Percentiles rank a stretch among this genome's conserved stretches.
phyloP scores from a whole-genome alignment of 495 filamentous ascomycete species.

The Podospora appendiculata region DNA sequence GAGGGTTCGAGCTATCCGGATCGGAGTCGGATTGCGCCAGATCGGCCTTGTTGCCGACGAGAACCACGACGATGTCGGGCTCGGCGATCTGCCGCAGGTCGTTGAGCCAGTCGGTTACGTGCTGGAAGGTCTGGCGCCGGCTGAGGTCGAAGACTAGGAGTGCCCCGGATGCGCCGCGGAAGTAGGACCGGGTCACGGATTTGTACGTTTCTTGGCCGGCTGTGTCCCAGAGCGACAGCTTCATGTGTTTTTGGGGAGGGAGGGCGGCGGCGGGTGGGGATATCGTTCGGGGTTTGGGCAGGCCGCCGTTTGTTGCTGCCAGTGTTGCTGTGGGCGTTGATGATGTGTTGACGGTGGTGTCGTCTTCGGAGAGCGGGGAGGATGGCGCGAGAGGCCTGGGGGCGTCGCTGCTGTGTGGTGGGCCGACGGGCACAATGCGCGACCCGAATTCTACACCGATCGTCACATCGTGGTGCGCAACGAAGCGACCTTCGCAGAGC shows the following conservation, averaged over 20 bases:
- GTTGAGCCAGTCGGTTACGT: slow-evolving; percentile 83
- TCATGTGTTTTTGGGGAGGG: slow-evolving; percentile 63
- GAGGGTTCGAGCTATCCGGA: slow-evolving; percentile 28
- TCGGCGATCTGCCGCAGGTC: slow-evolving; percentile 91
- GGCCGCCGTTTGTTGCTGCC: slow-evolving; percentile 11
- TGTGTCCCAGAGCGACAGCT: slow-evolving; percentile 80
- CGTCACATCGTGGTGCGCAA: slow-evolving; percentile 87
- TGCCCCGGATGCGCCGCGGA: slow-evolving; percentile 85
- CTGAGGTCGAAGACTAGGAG: slow-evolving; percentile 94
- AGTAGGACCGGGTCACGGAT: slow-evolving; percentile 90
- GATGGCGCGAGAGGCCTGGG: slow-evolving; percentile 15
- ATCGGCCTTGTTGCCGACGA: slow-evolving; percentile 94
- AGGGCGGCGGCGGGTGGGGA: slow-evolving; percentile 5
- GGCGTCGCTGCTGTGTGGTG: slow-evolving; percentile 47
- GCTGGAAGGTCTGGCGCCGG: slow-evolving; percentile 71
- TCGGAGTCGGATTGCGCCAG: slow-evolving; percentile 43
- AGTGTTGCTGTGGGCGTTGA: background rate
- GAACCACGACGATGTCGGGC: slow-evolving; percentile 82
- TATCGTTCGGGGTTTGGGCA: slow-evolving; percentile 25
- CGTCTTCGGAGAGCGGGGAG: background rate
- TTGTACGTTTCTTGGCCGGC: slow-evolving; percentile 97
- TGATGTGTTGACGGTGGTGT: background rate
- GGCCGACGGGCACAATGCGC: slow-evolving; percentile 85
- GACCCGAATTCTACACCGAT: slow-evolving; percentile 98
- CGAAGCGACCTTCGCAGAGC: slow-evolving; percentile 95